A percentile compares a stretch with the other conserved stretches of the same genome.
These are phyloP conservation scores for Fistulinella prunicolor DNA, from an alignment of 768 basidiomycete species.

Conservation along the genomic window DNA sequence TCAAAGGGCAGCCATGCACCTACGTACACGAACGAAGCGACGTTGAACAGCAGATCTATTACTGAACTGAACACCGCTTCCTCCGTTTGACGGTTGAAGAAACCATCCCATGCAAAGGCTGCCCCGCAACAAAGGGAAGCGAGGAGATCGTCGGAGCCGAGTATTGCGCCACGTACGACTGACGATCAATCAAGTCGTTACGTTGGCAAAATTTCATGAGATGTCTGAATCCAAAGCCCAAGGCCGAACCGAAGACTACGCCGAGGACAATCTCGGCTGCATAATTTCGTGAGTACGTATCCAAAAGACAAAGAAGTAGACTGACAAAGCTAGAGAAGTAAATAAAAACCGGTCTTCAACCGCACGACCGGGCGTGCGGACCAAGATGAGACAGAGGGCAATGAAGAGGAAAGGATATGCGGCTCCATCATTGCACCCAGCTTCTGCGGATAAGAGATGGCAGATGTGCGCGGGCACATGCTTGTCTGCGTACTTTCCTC, in stretches of 20 bases:
- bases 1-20: slow-evolving; percentile 97
- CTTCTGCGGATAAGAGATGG: slow-evolving; percentile 66
- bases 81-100: slow-evolving; percentile 91
- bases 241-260: slow-evolving; percentile 63
- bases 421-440: slow-evolving; percentile 95
- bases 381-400: slow-evolving; percentile 81
- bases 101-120: slow-evolving; percentile 96
- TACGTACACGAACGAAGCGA: slow-evolving; percentile 92
- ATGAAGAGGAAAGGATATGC: slow-evolving; percentile 94
- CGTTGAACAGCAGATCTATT: slow-evolving; percentile 93
- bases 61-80: slow-evolving; percentile 95
- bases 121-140: slow-evolving; percentile 96
- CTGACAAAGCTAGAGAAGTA: slow-evolving; percentile 83
- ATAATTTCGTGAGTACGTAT: slow-evolving; percentile 4
- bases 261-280: slow-evolving; percentile 79
- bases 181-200: slow-evolving; percentile 84
- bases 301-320: slow-evolving; percentile 15
- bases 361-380: slow-evolving; percentile 57
- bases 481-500: slow-evolving; percentile 97
- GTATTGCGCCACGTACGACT: slow-evolving; percentile 94
- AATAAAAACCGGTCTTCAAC: slow-evolving; percentile 87
- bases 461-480: slow-evolving; percentile 87
- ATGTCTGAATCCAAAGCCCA: slow-evolving; percentile 81
- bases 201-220: slow-evolving; percentile 92
- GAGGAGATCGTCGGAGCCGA: slow-evolving; percentile 92